Evolutionary conservation across 2,329 filamentous ascomycete genomes (phyloP).

Genomic region (Shiraia bambusicola): DNA sequence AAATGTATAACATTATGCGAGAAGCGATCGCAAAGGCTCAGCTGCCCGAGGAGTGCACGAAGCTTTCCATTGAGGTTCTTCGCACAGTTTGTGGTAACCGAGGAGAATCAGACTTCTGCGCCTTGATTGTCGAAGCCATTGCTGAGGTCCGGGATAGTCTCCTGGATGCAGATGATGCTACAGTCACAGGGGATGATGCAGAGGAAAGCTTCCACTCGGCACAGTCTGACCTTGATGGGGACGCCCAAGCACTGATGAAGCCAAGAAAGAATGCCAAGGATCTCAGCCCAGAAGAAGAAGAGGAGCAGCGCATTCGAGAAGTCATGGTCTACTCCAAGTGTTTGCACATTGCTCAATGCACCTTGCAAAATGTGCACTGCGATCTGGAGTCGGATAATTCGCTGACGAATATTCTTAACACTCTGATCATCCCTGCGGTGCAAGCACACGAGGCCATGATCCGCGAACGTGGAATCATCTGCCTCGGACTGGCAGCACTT

Average conservation of each 20-base stretch:
- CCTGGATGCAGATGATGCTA: conserved; percentile 63
- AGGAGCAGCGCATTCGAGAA: conserved; percentile 77
- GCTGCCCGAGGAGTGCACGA: conserved; percentile 88
- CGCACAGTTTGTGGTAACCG: conserved; percentile 79
- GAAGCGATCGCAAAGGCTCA: conserved; percentile 83
- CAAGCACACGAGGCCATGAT: conserved; percentile 91
- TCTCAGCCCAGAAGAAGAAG: conserved; percentile 54
- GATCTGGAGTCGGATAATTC: conserved; percentile 86
- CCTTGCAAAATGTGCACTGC: conserved; percentile 89
- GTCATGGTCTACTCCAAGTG: conserved; percentile 99
- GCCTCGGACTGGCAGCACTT: conserved; percentile 85
- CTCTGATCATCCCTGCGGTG: conserved; percentile 91
- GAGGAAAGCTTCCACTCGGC: conserved; percentile 93
- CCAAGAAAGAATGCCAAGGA: conserved; percentile 43
- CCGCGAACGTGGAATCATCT: conserved; percentile 84
- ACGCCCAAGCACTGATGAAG: conserved; percentile 51
- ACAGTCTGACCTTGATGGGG: conserved; percentile 74
- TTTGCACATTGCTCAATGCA: conserved; percentile 94
- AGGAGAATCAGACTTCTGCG: conserved; percentile 81
- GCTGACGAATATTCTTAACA: conserved; percentile 97
- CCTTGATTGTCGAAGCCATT: conserved; percentile 85
- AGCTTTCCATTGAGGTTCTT: conserved; percentile 79
- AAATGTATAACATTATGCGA: conserved; percentile 91
- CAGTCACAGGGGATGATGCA: conserved; percentile 47
- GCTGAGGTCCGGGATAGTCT: conserved; percentile 97